Evolutionary conservation across 306 rosid genomes (phyloP).

Genomic region (Malus asiatica): DNA sequence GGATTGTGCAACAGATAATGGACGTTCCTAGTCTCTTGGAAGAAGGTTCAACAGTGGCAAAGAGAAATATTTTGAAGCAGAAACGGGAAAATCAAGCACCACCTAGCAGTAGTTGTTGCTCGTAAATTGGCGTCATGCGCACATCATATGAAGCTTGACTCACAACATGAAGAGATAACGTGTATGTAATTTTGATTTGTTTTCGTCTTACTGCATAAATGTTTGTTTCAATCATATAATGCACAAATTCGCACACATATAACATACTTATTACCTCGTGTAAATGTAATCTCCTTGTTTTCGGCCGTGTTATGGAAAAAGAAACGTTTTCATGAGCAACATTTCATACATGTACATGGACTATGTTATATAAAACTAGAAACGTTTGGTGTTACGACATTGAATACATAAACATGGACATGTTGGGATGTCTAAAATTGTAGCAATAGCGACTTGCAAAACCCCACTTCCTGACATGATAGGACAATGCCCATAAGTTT

Average conservation of each 20-base stretch:
- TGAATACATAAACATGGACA: not conserved
- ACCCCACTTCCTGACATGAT: not conserved
- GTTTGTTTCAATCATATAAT: conserved; percentile 14
- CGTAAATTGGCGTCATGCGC: conserved; percentile 22
- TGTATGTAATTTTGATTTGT: conserved; percentile 35
- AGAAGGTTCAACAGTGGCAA: conserved; percentile 65
- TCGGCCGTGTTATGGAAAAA: not conserved
- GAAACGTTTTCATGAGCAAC: not conserved
- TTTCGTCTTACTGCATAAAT: conserved; percentile 8
- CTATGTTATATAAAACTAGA: not conserved
- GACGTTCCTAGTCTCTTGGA: conserved; percentile 86
- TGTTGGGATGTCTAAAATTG: not conserved
- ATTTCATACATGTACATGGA: not conserved
- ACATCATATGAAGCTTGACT: conserved; percentile 17
- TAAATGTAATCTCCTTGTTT: conserved; percentile 32
- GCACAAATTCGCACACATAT: conserved; percentile 5
- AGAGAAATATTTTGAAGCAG: conserved; percentile 60
- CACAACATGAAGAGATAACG: conserved; percentile 26
- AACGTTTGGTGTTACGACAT: not conserved
- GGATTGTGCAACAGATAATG: conserved; percentile 52
- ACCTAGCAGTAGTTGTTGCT: conserved; percentile 50
- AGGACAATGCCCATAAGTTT: not conserved
- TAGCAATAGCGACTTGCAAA: not conserved
- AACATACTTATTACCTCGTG: conserved; percentile 18
- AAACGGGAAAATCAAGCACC: conserved; percentile 45